Evolutionary conservation across 257 asterid genomes (phyloP).

Genomic region (Thymus quinquecostatus): DNA sequence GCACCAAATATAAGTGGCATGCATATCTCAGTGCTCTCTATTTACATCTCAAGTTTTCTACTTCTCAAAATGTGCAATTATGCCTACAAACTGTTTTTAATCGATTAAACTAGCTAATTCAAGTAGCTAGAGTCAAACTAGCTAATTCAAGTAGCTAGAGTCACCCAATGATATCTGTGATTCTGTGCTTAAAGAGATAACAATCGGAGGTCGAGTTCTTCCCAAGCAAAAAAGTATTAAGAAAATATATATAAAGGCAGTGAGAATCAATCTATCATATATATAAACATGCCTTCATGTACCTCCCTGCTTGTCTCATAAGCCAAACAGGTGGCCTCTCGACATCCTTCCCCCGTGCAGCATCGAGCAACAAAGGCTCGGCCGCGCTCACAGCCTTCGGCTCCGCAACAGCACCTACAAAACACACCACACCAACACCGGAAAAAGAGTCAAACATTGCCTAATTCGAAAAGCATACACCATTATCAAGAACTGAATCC

Average conservation of each 20-base stretch:
- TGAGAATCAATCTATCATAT: conserved; percentile 15
- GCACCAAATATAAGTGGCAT: background rate
- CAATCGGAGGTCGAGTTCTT: background rate
- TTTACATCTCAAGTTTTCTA: conserved; percentile 3
- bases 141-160: conserved; percentile 20
- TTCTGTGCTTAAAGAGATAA: background rate
- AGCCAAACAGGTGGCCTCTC: conserved; percentile 99
- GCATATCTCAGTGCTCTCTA: conserved; percentile 20
- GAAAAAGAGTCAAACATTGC: conserved; percentile 5
- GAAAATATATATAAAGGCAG: conserved; percentile 12
- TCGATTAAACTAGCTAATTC: background rate
- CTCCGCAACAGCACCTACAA: conserved; percentile 83
- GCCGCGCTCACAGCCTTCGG: conserved; percentile 68
- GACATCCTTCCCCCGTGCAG: conserved; percentile 88
- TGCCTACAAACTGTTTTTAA: background rate
- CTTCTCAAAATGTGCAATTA: conserved; percentile 7
- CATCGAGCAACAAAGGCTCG: conserved; percentile 85
- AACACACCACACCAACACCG: conserved; percentile 12
- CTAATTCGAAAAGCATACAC: background rate
- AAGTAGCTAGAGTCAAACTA: background rate
- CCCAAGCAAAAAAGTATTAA: background rate
- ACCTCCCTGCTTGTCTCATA: conserved; percentile 99
- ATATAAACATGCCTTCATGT: conserved; percentile 98
- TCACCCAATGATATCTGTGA: background rate
- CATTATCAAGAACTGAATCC: background rate